Percentiles rank a stretch among this genome's conserved stretches.
phyloP scores from a whole-genome alignment of 208 protist species.

The Tritrichomonas musculus region DNA sequence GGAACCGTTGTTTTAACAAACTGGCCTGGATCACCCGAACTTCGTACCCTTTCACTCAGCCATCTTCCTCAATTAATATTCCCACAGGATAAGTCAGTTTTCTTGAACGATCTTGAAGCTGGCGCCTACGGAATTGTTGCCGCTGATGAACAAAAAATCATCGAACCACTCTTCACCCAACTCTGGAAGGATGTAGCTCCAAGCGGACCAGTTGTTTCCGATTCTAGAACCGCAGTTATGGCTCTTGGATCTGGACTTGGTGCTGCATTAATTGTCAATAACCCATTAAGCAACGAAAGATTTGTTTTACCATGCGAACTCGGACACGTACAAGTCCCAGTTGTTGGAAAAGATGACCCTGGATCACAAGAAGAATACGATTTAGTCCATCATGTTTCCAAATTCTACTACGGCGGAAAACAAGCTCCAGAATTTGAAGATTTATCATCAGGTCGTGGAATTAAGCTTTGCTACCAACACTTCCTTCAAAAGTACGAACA shows the following conservation, averaged over 20 bases:
- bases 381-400: neutral
- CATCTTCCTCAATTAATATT: neutral
- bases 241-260: neutral
- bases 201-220: neutral
- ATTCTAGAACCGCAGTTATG: neutral
- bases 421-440: conserved; percentile 8
- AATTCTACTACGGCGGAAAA: neutral
- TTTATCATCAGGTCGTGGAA: neutral
- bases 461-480: neutral
- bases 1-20: neutral
- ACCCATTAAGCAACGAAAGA: neutral
- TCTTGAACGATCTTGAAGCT: conserved; percentile 4
- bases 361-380: neutral
- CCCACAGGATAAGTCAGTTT: neutral
- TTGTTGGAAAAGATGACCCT: neutral
- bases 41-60: neutral
- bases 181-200: neutral
- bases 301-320: neutral
- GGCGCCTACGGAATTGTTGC: conserved; percentile 10
- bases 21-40: neutral
- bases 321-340: neutral
- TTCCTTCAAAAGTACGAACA: too few species aligned
- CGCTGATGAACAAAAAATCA: neutral
- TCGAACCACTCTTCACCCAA: neutral
- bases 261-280: neutral